Base-by-base conservation (phyloP, 495 filamentous ascomycete species). In the Aspergillus olivimuriae region DNA sequence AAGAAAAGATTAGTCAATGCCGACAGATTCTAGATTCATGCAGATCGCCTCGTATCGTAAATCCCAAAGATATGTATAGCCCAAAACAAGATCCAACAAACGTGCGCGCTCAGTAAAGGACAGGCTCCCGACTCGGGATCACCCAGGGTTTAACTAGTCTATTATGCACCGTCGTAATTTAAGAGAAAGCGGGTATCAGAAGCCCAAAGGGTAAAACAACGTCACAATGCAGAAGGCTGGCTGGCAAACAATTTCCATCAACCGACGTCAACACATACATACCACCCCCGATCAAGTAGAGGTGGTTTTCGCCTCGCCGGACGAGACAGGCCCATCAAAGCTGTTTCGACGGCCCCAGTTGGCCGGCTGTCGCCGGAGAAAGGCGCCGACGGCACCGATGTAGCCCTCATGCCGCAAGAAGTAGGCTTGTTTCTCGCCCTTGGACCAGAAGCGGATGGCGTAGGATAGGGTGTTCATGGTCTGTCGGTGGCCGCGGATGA, bases 391-490 rank as follows among this genome's bases (percentile, higher is more conserved):
- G 10, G 92, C 84, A n/a, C 92, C 92, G 1, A 98, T 74, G 66
- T 95, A 98, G 19, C 92, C 92, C 56, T 98, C 92, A 53, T 98
- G 92, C 8, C 94, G 80, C 32, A 98, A 61, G 58, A 98, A 98
- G 64, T 94, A 97, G 7, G 92, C 91, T 63, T 95, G 85, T 65
- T 94, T 95, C 57, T 82, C 73, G 44, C 94, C 92, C 54, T 91
- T 86, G 53, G 84, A 89, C 92, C 92, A 98, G 67, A 96, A 98
- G 43, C 84, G 84, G 66, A 97, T 97, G 56, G 91, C 92, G 57
- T 92, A 97, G 28, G 83, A 85, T 1, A 98, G 74, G 0, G 92
- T 95, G 59, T 95, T 91, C 84, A 98, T 97, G 12, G 92, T 98
- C 62, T 97, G 94, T 9, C 81, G 80, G 62, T 98, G 92, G 33